Evolutionary conservation across 2,329 filamentous ascomycete species (phyloP).

Genomic region (Fusarium begoniae): DNA sequence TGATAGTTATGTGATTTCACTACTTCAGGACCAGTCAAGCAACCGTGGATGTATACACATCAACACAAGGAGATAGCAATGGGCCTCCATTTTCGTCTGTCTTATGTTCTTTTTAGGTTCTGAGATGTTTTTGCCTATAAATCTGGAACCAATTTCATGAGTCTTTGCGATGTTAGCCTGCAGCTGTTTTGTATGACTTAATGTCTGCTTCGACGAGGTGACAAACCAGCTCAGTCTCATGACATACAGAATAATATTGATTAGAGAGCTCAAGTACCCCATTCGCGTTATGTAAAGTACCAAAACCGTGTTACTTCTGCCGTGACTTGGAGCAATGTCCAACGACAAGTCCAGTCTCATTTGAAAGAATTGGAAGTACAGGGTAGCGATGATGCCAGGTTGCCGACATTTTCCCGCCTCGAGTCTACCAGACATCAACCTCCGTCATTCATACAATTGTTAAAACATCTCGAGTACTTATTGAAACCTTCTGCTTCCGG

Average conservation of each 20-base stretch:
- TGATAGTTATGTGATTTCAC: not conserved
- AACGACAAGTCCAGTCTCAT: not conserved
- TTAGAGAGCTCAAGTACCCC: no score
- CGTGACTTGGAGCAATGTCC: not conserved
- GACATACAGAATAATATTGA: not conserved
- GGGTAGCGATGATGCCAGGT: conserved; percentile 4
- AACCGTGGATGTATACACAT: accelerated
- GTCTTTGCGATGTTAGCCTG: not conserved
- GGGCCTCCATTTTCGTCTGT: accelerated
- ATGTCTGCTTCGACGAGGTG: not conserved
- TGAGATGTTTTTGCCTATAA: not conserved
- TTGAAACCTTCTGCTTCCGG: conserved; percentile 19
- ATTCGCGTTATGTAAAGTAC: not conserved
- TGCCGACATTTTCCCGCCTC: conserved; percentile 26
- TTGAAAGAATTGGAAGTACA: not conserved
- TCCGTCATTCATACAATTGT: not conserved
- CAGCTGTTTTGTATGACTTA: not conserved
- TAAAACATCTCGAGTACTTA: not conserved
- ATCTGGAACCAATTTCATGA: not conserved
- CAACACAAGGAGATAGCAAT: accelerated
- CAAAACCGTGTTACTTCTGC: not conserved
- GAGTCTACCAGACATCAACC: not conserved
- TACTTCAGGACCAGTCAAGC: not conserved
- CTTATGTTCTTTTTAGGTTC: not conserved
- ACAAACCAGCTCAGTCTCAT: no score